phyloP scores from a whole-genome alignment of 768 basidiomycete species.

The Podaxis sp. region DNA sequence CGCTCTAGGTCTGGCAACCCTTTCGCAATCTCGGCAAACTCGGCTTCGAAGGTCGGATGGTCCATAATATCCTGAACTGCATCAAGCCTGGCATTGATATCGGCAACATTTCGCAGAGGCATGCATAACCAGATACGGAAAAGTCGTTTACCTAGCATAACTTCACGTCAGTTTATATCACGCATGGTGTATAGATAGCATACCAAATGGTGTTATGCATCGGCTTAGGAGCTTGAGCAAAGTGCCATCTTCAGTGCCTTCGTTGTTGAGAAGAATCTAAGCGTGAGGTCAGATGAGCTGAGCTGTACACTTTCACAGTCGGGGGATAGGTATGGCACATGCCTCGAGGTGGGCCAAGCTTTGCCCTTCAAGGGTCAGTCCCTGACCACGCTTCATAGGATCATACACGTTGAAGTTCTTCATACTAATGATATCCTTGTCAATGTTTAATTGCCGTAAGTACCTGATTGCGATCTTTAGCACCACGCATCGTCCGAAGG shows the following conservation, averaged over 20 bases:
- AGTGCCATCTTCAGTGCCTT: conserved; percentile 91
- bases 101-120: conserved; percentile 77
- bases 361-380: conserved; percentile 88
- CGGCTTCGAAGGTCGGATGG: conserved; percentile 72
- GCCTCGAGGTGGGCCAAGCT: conserved; percentile 95
- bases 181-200: conserved; percentile 19
- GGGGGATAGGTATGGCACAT: conserved; percentile 11
- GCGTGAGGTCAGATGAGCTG: not conserved
- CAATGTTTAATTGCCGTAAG: conserved; percentile 90
- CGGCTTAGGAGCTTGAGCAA: conserved; percentile 77
- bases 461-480: conserved; percentile 45
- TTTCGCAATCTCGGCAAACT: conserved; percentile 76
- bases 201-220: conserved; percentile 92
- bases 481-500: conserved; percentile 27
- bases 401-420: conserved; percentile 98
- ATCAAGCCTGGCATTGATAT: conserved; percentile 92
- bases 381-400: conserved; percentile 89
- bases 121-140: conserved; percentile 97
- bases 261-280: conserved; percentile 86
- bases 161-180: not conserved
- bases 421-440: conserved; percentile 93
- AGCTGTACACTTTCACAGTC: not conserved
- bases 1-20: conserved; percentile 91
- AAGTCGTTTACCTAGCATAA: conserved; percentile 74
- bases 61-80: conserved; percentile 91